Evolutionary conservation across 768 basidiomycete genomes (phyloP).

Genomic region (Clitopilus passeckerianus): DNA sequence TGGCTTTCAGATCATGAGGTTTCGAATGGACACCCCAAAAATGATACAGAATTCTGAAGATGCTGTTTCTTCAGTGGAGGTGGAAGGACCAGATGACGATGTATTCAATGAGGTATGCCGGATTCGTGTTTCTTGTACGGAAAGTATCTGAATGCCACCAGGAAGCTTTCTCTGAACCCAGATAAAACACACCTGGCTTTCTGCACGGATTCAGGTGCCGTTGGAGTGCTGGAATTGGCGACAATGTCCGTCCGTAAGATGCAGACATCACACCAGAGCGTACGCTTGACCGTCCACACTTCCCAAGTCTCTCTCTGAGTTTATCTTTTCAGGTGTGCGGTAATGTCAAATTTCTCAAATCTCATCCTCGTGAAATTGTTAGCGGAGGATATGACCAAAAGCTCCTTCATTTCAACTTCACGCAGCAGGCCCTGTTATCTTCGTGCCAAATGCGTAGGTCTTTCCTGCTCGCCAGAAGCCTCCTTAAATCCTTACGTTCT

Average conservation of each 20-base stretch:
- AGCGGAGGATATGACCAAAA: slow-evolving; percentile 75
- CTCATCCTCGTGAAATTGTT: slow-evolving; percentile 64
- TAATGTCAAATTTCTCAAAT: slow-evolving; percentile 65
- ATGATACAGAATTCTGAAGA: slow-evolving; percentile 52
- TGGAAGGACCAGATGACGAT: slow-evolving; percentile 51
- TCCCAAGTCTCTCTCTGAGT: neutral
- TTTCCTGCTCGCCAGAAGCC: neutral
- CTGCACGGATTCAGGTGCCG: slow-evolving; percentile 62
- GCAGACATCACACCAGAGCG: slow-evolving; percentile 60
- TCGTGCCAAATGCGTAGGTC: slow-evolving; percentile 52
- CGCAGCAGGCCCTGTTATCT: slow-evolving; percentile 52
- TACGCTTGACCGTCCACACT: slow-evolving; percentile 25
- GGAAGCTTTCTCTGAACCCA: slow-evolving; percentile 59
- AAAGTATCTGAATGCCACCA: slow-evolving; percentile 26
- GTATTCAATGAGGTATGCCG: slow-evolving; percentile 62
- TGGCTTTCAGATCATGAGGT: slow-evolving; percentile 34
- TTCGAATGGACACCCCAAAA: slow-evolving; percentile 39
- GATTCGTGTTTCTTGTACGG: slow-evolving; percentile 1
- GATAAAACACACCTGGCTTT: slow-evolving; percentile 60
- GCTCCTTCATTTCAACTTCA: slow-evolving; percentile 64
- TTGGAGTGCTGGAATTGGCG: slow-evolving; percentile 61
- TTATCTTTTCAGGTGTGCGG: slow-evolving; percentile 56
- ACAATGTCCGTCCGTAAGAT: slow-evolving; percentile 45
- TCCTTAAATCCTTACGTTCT: slow-evolving; percentile 1
- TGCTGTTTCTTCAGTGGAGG: slow-evolving; percentile 35